Conservation (phyloP, 2,329 filamentous ascomycete genomes). For the Fusarium nelsonii region DNA sequence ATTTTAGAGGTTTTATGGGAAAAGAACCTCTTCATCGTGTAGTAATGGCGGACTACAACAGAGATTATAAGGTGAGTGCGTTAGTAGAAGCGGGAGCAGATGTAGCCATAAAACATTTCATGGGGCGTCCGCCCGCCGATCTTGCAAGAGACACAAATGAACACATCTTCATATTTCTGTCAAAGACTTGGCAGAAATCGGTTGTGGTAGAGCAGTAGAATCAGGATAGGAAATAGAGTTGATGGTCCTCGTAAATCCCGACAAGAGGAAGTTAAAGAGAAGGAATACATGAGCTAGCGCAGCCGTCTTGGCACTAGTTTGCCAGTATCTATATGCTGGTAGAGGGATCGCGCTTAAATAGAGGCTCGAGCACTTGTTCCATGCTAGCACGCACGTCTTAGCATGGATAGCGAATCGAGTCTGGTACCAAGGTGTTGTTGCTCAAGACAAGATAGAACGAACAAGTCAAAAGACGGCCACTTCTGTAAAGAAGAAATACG, state of each 20-base stretch:
- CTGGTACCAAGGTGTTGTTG: background rate
- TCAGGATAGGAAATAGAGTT: background rate
- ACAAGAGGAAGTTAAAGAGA: background rate
- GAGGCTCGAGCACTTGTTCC: background rate
- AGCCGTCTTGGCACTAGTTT: background rate
- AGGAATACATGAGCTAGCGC: background rate
- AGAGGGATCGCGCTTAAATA: background rate
- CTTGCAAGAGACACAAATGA: background rate
- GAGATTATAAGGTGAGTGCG: background rate
- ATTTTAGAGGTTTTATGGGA: background rate
- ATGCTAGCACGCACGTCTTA: background rate
- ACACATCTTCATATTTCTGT: background rate
- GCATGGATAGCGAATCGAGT: background rate
- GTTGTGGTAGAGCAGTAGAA: background rate
- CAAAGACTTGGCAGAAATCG: background rate
- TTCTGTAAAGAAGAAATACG: background rate
- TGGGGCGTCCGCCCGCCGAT: background rate
- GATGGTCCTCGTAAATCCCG: background rate
- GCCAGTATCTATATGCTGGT: slow-evolving; percentile 1
- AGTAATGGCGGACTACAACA: background rate
- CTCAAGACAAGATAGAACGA: background rate
- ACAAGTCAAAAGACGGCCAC: background rate
- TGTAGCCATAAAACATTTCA: background rate
- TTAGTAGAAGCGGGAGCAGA: background rate
- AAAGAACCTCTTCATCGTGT: slow-evolving; percentile 1